Evolutionary conservation across 129 eudicot species (phyloP).

Genomic region (Dittrichia graveolens): DNA sequence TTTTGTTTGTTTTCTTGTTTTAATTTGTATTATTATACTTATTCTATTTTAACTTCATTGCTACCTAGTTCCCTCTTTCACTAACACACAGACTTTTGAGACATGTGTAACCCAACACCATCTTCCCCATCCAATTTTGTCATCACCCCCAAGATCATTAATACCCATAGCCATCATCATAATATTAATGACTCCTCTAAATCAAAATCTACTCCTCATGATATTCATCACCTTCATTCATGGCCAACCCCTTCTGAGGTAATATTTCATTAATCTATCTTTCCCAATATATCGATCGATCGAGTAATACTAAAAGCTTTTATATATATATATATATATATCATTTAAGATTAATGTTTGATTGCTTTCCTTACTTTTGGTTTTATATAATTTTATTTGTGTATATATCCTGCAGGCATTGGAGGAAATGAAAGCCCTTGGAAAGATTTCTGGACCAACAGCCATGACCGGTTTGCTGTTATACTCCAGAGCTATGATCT

Average conservation of each 20-base stretch:
- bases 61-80: conserved; percentile 38
- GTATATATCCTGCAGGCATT: conserved; percentile 43
- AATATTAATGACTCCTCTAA: conserved; percentile 8
- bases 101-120: conserved; percentile 46
- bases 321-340: no score
- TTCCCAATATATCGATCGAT: conserved; percentile 1
- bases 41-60: conserved; percentile 19
- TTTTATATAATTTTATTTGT: no score
- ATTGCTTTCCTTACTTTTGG: background rate
- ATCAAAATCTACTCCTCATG: conserved; percentile 8
- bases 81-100: conserved; percentile 37
- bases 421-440: conserved; percentile 59
- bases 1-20: conserved; percentile 32
- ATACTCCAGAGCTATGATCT: conserved; percentile 70
- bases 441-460: conserved; percentile 63
- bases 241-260: conserved; percentile 44
- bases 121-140: conserved; percentile 38
- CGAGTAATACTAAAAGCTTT: background rate
- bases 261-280: background rate
- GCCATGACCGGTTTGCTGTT: conserved; percentile 63
- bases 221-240: conserved; percentile 33
- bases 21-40: conserved; percentile 8
- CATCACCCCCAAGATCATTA: conserved; percentile 32
- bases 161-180: conserved; percentile 20
- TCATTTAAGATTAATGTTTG: background rate